Evolutionary conservation across 2,329 filamentous ascomycete genomes (phyloP), one percentile per base, ranked within the genome.

Genomic region (Epicoccum sorghinum): DNA sequence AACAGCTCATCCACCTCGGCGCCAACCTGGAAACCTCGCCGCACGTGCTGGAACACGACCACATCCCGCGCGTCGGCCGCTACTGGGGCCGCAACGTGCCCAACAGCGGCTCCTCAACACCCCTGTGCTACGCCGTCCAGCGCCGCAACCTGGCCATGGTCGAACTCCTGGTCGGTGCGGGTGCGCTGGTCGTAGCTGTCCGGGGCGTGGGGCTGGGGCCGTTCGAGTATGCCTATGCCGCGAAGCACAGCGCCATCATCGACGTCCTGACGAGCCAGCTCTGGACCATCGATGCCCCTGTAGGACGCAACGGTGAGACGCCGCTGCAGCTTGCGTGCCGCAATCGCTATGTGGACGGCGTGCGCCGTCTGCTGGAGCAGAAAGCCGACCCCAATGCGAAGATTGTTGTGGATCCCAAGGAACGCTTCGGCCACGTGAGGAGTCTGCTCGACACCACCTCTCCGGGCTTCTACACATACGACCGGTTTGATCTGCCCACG

Each of bases 51-150:
- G 47, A 50, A 23, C 47, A 27, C 38, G 42, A 46, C 8, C 33
- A 38, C 36, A 55, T 50, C n/a, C 47, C 52, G 1, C 52, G 52
- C 38, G 47, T 55, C 5, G 52, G 52, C 4, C 46, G 52, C 37
- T 55, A 55, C 52, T 55, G 52, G 52, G 52, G 52, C 52, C 47
- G 47, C 37, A 55, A 55, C 22, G 52, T 55, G 6, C 52, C 52
- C 32, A 46, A 47, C 47, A 46, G 36, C 40, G 52, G 52, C 42
- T 32, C 29, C 37, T 50, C 47, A 3, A 55, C 52, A 7, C 52
- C 52, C 3, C 41, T 55, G 3, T 55, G 52, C 32, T 55, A 55
- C 24, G 52, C 52, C 36, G 52, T 55, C 4, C 52, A 55, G 52
- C 52, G 52, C 18, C 52, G 52, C 52, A 55, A 55, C 32, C 25